Conservation (phyloP, 345 rosid species). For the Jatropha curcas region DNA sequence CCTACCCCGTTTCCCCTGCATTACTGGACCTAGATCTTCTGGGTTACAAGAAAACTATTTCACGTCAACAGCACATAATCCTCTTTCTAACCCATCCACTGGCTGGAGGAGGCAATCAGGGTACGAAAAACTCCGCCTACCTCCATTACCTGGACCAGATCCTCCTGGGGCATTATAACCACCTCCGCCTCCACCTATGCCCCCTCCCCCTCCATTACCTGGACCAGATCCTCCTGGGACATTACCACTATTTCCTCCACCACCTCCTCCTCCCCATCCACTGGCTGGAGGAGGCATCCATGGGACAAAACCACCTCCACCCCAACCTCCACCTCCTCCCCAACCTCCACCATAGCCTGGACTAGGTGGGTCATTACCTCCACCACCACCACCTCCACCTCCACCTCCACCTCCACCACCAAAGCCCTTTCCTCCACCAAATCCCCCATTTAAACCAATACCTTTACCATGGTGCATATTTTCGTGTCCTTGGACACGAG, state of each 20-base stretch:
- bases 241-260: neutral
- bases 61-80: neutral
- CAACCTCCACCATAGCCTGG: neutral
- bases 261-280: neutral
- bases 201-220: neutral
- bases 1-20: too few species aligned
- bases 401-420: slow-evolving; percentile 21
- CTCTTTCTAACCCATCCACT: neutral
- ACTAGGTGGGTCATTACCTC: neutral
- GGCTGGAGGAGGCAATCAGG: neutral
- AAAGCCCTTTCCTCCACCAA: slow-evolving; percentile 8
- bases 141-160: neutral
- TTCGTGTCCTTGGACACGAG: slow-evolving; percentile 2
- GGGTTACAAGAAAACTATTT: too few species aligned
- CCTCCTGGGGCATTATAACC: neutral
- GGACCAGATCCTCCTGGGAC: neutral
- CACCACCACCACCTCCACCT: neutral
- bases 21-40: too few species aligned
- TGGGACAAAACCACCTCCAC: neutral
- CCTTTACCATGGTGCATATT: neutral
- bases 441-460: neutral
- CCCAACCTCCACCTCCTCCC: neutral
- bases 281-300: neutral
- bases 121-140: neutral
- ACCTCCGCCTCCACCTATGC: neutral